Conservation (phyloP, 306 rosid species). For the Myrica gale region DNA sequence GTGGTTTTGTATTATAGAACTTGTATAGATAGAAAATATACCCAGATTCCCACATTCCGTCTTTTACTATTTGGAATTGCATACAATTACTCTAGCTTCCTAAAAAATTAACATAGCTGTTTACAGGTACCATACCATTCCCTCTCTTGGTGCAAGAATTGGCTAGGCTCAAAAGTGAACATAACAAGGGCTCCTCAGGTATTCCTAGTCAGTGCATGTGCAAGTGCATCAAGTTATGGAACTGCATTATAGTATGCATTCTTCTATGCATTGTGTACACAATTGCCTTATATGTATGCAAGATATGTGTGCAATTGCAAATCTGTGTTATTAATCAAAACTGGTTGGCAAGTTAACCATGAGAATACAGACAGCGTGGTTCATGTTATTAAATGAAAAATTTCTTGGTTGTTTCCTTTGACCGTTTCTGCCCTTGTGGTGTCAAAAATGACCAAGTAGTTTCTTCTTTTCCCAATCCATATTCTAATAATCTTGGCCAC, state of each 20-base stretch:
- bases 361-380: not conserved
- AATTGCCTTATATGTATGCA: constrained; percentile 2
- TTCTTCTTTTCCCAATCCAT: not conserved
- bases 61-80: constrained; percentile 23
- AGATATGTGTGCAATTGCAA: constrained; percentile 11
- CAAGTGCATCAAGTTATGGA: not conserved
- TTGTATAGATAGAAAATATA: not conserved
- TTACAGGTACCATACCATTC: constrained; percentile 89
- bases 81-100: constrained; percentile 19
- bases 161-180: constrained; percentile 96
- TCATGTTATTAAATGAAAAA: not conserved
- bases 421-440: not conserved
- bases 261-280: not conserved
- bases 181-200: constrained; percentile 98
- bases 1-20: constrained; percentile 20
- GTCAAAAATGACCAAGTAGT: not conserved
- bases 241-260: not conserved
- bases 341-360: constrained; percentile 15
- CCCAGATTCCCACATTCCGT: not conserved
- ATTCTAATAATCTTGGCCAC: not conserved
- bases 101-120: constrained; percentile 21
- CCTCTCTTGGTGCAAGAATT: constrained; percentile 93
- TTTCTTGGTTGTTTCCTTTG: not conserved
- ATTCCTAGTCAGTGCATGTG: constrained; percentile 19
- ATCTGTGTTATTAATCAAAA: constrained; percentile 10